A percentile compares a stretch with the other conserved stretches of the same genome.
Evolutionary conservation across 305 asterid genomes (phyloP).

Genomic region (Striga hermonthica): DNA sequence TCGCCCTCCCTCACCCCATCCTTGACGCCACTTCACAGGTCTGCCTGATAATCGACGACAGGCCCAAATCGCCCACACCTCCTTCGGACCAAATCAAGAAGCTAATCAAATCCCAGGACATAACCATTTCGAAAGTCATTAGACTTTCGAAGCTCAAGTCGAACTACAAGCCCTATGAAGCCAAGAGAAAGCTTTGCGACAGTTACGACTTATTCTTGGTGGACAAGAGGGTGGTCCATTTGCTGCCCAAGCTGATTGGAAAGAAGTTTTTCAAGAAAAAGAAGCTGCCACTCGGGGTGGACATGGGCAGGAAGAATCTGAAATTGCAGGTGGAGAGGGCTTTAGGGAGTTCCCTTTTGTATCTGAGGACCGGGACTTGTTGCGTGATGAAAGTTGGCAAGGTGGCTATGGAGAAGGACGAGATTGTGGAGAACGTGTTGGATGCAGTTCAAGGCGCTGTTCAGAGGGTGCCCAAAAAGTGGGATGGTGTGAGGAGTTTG

Average conservation of each 20-base stretch:
- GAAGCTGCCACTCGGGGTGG: conserved; percentile 79
- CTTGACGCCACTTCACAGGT: conserved; percentile 45
- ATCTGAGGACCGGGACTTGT: conserved; percentile 69
- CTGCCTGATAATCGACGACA: conserved; percentile 71
- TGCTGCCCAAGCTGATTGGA: conserved; percentile 79
- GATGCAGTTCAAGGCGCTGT: conserved; percentile 49
- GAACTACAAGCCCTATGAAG: conserved; percentile 71
- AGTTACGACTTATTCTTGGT: conserved; percentile 70
- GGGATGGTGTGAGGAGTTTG: conserved; percentile 88
- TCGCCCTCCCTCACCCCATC: conserved; percentile 58
- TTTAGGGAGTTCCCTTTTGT: conserved; percentile 56
- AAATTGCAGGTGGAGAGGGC: conserved; percentile 67
- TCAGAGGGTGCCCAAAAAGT: conserved; percentile 52
- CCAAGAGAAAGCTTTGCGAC: conserved; percentile 72
- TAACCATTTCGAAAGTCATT: conserved; percentile 57
- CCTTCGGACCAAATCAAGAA: conserved; percentile 58
- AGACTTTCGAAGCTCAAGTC: conserved; percentile 66
- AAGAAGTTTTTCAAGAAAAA: conserved; percentile 71
- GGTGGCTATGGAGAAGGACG: conserved; percentile 54
- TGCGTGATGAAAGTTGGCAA: conserved; percentile 72
- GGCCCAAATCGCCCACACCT: conserved; percentile 54
- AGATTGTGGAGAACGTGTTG: conserved; percentile 57
- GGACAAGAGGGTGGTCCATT: conserved; percentile 68
- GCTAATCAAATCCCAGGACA: conserved; percentile 49
- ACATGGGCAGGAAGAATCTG: conserved; percentile 60